A percentile compares a stretch with the other conserved stretches of the same genome.
Evolutionary conservation across 2,329 filamentous ascomycete species (phyloP).

Genomic region (Ophiostoma piceae): DNA sequence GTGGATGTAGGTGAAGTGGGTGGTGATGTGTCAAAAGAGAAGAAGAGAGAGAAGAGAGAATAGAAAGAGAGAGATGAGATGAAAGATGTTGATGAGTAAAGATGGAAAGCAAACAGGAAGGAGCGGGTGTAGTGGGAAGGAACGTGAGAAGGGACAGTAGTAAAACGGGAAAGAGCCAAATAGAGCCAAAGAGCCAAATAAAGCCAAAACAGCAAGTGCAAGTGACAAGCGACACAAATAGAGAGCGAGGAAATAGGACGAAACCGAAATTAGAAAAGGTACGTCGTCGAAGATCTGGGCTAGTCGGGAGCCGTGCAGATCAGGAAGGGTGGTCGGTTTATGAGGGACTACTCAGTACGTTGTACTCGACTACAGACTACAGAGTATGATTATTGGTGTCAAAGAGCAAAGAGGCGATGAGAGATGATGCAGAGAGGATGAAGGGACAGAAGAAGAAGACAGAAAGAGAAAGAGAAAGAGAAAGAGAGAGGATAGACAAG

Average conservation of each 20-base stretch:
- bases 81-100: not conserved
- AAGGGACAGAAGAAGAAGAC: too few species aligned
- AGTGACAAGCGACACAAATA: not conserved
- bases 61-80: not conserved
- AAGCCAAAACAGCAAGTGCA: not conserved
- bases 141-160: not conserved
- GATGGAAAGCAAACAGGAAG: too few species aligned
- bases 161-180: not conserved
- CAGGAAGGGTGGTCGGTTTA: constrained; percentile 11
- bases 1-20: not conserved
- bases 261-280: constrained; percentile 15
- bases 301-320: constrained; percentile 19
- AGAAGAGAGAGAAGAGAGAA: not conserved
- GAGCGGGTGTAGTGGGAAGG: not conserved
- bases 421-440: too few species aligned
- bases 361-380: too few species aligned
- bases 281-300: constrained; percentile 18
- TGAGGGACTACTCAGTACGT: too few species aligned
- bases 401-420: too few species aligned
- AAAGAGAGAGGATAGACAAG: not conserved
- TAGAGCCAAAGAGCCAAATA: not conserved
- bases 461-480: too few species aligned
- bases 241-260: not conserved
- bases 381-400: too few species aligned
- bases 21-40: not conserved